A percentile compares a stretch with the other conserved stretches of the same genome.
These are phyloP conservation scores for Ascochyta viciae-villosae DNA, from an alignment of 2,329 filamentous ascomycete genomes.

Conservation along the genomic window DNA sequence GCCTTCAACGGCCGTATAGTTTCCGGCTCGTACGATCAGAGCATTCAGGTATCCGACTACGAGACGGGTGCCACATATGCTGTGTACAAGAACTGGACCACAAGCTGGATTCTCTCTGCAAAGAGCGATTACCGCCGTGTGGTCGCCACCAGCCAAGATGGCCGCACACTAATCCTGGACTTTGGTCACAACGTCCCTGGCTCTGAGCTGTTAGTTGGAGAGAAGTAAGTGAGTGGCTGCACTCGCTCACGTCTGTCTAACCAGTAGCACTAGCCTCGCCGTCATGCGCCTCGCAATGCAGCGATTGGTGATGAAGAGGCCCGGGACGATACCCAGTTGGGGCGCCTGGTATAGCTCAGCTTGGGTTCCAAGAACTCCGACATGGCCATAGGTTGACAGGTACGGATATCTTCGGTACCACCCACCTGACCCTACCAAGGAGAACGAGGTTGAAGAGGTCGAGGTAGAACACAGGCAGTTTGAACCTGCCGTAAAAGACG, in stretches of 20 bases:
- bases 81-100: conserved; percentile 92
- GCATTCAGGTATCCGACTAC: conserved; percentile 94
- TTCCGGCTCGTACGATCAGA: conserved; percentile 92
- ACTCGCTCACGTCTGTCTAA: not conserved
- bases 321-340: not conserved
- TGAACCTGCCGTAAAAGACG: not conserved
- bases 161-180: conserved; percentile 90
- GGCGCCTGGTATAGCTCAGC: not conserved
- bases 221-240: conserved; percentile 5
- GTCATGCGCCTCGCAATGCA: not conserved
- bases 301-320: conserved; percentile 1
- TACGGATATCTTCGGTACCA: not conserved
- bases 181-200: conserved; percentile 72
- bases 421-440: not conserved
- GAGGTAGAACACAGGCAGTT: not conserved
- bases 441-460: not conserved
- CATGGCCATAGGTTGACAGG: not conserved
- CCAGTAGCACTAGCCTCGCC: conserved; percentile 2
- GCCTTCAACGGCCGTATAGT: conserved; percentile 84
- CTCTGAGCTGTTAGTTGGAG: conserved; percentile 55
- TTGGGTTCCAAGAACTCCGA: not conserved
- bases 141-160: conserved; percentile 92
- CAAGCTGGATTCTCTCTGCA: conserved; percentile 94
- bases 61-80: conserved; percentile 78
- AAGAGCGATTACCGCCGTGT: conserved; percentile 96